Conservation (phyloP, 345 rosid genomes). For the Lagerstroemia speciosa region DNA sequence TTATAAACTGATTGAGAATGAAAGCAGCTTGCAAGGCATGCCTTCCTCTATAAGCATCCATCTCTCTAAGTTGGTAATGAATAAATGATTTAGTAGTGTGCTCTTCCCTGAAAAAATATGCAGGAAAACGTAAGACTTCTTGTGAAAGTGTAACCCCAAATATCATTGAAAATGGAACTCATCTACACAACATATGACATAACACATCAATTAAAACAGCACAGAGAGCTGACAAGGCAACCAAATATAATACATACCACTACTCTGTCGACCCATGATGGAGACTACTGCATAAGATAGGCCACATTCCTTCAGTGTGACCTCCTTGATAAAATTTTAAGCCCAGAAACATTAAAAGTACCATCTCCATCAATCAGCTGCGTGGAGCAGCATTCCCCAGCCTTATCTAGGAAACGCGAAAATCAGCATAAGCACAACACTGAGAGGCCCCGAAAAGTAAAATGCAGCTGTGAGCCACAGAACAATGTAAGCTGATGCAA, state of each 20-base stretch:
- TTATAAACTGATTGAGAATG: slow-evolving; percentile 2
- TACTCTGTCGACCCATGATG: slow-evolving; percentile 99
- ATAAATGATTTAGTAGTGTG: slow-evolving; percentile 83
- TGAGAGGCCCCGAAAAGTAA: background rate
- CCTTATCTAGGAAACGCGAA: slow-evolving; percentile 23
- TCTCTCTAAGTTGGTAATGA: slow-evolving; percentile 84
- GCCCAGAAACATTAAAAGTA: slow-evolving; percentile 50
- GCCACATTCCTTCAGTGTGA: slow-evolving; percentile 72
- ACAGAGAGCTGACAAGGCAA: background rate
- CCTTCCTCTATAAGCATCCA: slow-evolving; percentile 99
- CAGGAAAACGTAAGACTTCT: slow-evolving; percentile 14
- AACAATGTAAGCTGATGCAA: background rate
- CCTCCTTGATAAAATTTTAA: slow-evolving; percentile 63
- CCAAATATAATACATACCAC: slow-evolving; percentile 49
- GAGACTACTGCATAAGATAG: slow-evolving; percentile 91
- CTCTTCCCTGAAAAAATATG: slow-evolving; percentile 75
- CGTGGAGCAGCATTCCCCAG: slow-evolving; percentile 54
- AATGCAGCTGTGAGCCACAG: background rate
- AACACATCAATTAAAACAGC: background rate
- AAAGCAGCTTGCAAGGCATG: slow-evolving; percentile 20
- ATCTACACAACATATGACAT: background rate
- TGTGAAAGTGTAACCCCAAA: background rate
- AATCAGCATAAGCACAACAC: slow-evolving; percentile 1
- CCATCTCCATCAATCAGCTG: slow-evolving; percentile 98
- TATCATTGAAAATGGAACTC: slow-evolving; percentile 7